These are phyloP conservation scores for Annona squamosa DNA, from an alignment of 164 flowering plant genomes.

Conservation along the genomic window DNA sequence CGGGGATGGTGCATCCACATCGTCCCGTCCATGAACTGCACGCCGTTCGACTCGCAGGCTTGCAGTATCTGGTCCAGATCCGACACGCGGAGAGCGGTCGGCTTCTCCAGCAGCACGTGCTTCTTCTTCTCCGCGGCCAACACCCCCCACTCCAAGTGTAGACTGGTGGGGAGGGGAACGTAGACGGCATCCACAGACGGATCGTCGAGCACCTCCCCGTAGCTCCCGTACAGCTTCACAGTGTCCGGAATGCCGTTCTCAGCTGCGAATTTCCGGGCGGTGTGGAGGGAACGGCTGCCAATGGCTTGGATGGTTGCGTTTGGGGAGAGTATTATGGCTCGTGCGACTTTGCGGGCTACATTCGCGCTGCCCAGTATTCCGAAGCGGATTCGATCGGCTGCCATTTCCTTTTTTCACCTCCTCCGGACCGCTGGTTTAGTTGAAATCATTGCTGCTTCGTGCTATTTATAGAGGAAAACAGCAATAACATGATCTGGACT, in stretches of 20 bases:
- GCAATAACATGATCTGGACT: background rate
- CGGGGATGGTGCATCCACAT: background rate
- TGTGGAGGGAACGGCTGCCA: background rate
- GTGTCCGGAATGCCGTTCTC: background rate
- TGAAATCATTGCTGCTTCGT: background rate
- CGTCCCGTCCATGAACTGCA: background rate
- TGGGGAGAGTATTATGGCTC: background rate
- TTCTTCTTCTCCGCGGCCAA: background rate
- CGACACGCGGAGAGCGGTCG: background rate
- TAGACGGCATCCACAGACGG: background rate
- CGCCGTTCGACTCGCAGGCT: background rate
- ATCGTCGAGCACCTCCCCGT: background rate
- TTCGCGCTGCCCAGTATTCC: background rate
- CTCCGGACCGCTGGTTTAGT: background rate
- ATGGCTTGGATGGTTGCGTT: background rate
- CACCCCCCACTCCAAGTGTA: background rate
- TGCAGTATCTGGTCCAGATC: background rate
- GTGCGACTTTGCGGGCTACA: background rate
- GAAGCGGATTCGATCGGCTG: background rate
- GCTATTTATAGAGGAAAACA: background rate
- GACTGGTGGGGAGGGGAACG: background rate
- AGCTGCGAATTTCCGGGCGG: background rate
- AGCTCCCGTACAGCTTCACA: background rate
- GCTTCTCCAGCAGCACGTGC: slow-evolving; percentile 1
- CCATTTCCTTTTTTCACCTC: background rate